phyloP scores from a whole-genome alignment of 2,329 filamentous ascomycete genomes.

The Chrysoporthe puriensis region DNA sequence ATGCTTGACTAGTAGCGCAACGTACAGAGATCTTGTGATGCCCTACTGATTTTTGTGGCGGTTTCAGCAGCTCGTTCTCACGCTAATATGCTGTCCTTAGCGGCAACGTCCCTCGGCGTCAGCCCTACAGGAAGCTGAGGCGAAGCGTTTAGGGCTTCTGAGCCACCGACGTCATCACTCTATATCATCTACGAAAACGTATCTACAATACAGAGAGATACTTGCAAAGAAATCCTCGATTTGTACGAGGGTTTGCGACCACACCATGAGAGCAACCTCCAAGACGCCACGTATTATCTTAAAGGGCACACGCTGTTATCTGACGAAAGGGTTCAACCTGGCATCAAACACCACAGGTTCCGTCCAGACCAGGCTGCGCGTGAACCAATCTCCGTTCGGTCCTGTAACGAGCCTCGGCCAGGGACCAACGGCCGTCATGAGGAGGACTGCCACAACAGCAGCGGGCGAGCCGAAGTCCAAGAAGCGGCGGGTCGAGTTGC shows the following conservation, averaged over 20 bases:
- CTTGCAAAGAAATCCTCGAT: too few relatives aligned
- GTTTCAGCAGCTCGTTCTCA: neutral
- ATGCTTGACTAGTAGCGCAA: too few relatives aligned
- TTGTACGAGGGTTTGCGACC: too few relatives aligned
- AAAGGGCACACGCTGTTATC: neutral
- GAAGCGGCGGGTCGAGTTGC: slow-evolving; percentile 37
- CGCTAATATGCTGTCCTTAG: neutral
- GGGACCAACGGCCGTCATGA: slow-evolving; percentile 13
- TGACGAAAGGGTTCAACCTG: neutral
- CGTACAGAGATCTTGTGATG: too few relatives aligned
- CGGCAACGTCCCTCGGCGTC: neutral
- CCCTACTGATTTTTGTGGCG: neutral
- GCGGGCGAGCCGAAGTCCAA: slow-evolving; percentile 31
- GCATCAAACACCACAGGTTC: neutral
- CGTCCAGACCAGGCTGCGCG: neutral
- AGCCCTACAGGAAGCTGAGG: too few relatives aligned
- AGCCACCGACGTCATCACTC: slow-evolving; percentile 15
- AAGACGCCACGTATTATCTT: neutral
- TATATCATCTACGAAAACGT: neutral
- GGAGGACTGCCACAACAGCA: slow-evolving; percentile 12
- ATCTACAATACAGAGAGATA: neutral
- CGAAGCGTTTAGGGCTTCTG: neutral
- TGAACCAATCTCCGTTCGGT: neutral
- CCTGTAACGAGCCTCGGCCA: neutral
- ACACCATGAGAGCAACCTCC: neutral